Base-by-base conservation (phyloP, 768 basidiomycete species). In the Leccinellum albellum region DNA sequence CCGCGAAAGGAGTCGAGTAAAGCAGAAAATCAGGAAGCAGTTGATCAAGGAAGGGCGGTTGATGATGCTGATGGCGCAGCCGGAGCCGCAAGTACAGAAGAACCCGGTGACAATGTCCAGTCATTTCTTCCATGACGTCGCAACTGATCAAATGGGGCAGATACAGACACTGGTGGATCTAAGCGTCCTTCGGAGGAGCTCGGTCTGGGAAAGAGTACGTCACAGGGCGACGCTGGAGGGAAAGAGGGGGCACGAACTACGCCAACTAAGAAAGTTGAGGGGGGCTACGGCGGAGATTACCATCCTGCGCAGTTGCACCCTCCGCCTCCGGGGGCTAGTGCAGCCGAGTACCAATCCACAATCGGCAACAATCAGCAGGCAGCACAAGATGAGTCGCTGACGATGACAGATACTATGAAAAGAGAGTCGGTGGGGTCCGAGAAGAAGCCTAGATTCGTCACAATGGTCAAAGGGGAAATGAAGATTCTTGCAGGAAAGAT, bases 381-480 rank as follows among this genome's bases (percentile, higher is more conserved):
- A 29, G 50, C 0, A 0, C 28, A 50, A 48, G 59, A 57, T 1
- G n/a, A n/a, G n/a, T 17, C 4, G 15, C 26, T 56, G 1, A 2
- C 54, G 23, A 21, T 0, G 6, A 29, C 50, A 6, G 26, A 12
- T 37, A n/a, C n/a, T n/a, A n/a, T 9, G 6, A 57, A 46, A 15
- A 35, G 32, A 9, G 57, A 14, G 3, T 37, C 60, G 14, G 29
- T 24, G 12, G 33, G 59, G 17, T 15, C 45, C 6, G 63, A 60
- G 50, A 70, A 63, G 57, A 73, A 61, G 53, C 62, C 62, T 26
- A 62, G 62, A 21, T 66, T 74, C 37, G 51, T 75, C 51, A 58
- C 64, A 12, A 61, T 68, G 61, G 58, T 74, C 0, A 74, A 66
- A 51, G 73, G 74, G 1, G 73, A 73, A 57, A 73, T 70, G 55